These are phyloP conservation scores for Lentinula aciculospora DNA, from an alignment of 768 basidiomycete genomes.

Conservation along the genomic window DNA sequence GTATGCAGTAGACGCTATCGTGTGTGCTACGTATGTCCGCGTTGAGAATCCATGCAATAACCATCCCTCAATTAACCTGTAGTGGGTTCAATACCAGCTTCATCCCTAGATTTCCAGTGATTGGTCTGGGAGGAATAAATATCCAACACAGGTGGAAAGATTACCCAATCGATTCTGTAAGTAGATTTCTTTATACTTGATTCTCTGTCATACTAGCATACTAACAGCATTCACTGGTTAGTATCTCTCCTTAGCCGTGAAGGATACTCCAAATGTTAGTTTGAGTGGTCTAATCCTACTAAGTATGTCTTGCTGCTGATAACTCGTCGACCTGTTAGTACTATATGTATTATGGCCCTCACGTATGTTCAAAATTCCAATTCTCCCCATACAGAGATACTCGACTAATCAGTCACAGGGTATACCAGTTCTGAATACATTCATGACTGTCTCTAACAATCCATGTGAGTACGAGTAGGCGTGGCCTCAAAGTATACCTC, in stretches of 20 bases:
- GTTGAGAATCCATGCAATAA: not conserved
- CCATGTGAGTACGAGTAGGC: not conserved
- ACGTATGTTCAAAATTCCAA: slow-evolving; percentile 4
- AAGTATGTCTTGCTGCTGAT: not conserved
- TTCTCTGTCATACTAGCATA: not conserved
- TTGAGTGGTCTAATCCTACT: not conserved
- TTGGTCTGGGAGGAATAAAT: slow-evolving; percentile 15
- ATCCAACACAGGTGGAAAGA: slow-evolving; percentile 18
- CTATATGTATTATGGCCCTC: slow-evolving; percentile 19
- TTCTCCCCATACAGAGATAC: not conserved
- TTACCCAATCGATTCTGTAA: slow-evolving; percentile 17
- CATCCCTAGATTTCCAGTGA: slow-evolving; percentile 16
- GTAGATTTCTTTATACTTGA: not conserved
- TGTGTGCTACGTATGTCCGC: slow-evolving; percentile 39
- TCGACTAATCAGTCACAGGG: no score
- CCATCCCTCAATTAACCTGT: not conserved
- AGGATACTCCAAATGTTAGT: slow-evolving; percentile 18
- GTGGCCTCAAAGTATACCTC: not conserved
- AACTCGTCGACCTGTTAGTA: slow-evolving; percentile 10
- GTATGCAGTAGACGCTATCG: slow-evolving; percentile 37
- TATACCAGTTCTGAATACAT: no score
- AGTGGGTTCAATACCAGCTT: slow-evolving; percentile 21
- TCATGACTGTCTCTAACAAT: no score
- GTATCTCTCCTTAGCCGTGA: slow-evolving; percentile 19
- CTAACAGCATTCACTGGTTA: not conserved